These are phyloP conservation scores for Melaleuca quinquenervia DNA, from an alignment of 345 rosid genomes.

Conservation along the genomic window DNA sequence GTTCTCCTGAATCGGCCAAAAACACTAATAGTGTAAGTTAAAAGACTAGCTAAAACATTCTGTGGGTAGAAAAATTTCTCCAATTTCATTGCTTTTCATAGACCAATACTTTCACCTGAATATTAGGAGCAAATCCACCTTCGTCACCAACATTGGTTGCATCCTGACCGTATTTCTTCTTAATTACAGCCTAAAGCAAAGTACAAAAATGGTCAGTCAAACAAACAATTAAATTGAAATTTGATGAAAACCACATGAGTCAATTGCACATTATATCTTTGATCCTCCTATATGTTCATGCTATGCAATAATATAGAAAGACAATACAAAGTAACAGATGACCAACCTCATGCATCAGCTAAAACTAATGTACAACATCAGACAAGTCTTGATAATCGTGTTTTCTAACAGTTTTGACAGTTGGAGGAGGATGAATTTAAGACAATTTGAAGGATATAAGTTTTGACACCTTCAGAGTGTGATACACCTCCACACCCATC, in stretches of 20 bases:
- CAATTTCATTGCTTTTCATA: neutral
- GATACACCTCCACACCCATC: constrained; percentile 98
- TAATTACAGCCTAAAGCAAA: constrained; percentile 45
- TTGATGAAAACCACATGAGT: neutral
- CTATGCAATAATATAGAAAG: neutral
- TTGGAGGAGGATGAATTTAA: neutral
- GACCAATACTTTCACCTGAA: constrained; percentile 38
- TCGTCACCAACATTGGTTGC: constrained; percentile 99
- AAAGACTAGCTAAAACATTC: neutral
- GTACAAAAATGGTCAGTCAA: neutral
- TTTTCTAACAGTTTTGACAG: neutral
- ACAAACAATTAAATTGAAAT: neutral
- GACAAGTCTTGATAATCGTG: neutral
- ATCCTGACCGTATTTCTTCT: constrained; percentile 99
- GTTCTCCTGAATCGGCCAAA: constrained; percentile 52
- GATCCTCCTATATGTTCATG: neutral
- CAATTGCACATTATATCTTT: neutral
- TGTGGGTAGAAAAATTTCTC: neutral
- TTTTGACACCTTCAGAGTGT: constrained; percentile 61
- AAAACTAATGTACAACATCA: neutral
- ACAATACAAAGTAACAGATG: neutral
- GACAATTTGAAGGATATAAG: neutral
- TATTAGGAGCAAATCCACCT: constrained; percentile 98
- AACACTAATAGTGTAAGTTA: neutral
- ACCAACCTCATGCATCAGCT: neutral